phyloP scores from a whole-genome alignment of 768 basidiomycete species.

The Russula sp. region DNA sequence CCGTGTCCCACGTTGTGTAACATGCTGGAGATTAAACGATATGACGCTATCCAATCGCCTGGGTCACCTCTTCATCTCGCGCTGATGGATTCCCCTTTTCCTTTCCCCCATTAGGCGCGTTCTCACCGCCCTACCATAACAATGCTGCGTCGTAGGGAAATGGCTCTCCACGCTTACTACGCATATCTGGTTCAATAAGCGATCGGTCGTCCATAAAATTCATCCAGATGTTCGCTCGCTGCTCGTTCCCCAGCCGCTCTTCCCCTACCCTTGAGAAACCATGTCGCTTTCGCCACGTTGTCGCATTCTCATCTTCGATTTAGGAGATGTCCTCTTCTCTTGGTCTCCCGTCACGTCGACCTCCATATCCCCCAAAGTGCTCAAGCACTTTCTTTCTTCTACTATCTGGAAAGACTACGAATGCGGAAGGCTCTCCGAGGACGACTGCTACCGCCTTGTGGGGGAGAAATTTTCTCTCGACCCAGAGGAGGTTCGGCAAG shows the following conservation, averaged over 20 bases:
- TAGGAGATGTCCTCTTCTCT: conserved; percentile 49
- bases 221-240: not conserved
- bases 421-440: conserved; percentile 37
- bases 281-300: conserved; percentile 17
- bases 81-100: not conserved
- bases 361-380: conserved; percentile 34
- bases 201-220: not conserved
- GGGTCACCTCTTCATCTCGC: not conserved
- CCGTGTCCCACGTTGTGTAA: not conserved
- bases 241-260: not conserved
- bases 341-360: conserved; percentile 44
- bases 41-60: not conserved
- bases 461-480: conserved; percentile 35
- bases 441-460: conserved; percentile 37
- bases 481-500: conserved; percentile 34
- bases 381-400: conserved; percentile 38
- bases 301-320: conserved; percentile 40
- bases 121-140: not conserved
- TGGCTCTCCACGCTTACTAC: not conserved
- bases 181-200: not conserved
- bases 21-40: not conserved
- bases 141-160: no score
- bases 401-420: conserved; percentile 48
- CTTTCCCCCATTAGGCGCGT: not conserved
- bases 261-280: not conserved